Evolutionary conservation across 768 basidiomycete species (phyloP).

Genomic region (Trametes sanguinea): DNA sequence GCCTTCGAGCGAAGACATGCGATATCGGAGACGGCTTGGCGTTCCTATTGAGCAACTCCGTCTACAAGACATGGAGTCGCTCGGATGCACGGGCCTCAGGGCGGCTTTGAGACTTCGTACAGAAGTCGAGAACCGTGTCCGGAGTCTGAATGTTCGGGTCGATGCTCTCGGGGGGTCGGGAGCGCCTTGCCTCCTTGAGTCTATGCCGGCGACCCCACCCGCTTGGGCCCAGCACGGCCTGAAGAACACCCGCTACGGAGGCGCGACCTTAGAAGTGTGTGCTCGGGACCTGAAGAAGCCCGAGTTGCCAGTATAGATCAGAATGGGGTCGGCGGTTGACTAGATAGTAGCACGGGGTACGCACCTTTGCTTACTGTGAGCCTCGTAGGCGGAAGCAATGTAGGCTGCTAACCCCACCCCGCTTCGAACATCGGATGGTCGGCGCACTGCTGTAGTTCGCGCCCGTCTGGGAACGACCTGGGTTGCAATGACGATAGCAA

Average conservation of each 20-base stretch:
- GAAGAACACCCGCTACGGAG: not conserved
- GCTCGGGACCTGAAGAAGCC: slow-evolving; percentile 1
- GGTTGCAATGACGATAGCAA: not conserved
- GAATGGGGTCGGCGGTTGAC: not conserved
- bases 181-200: not conserved
- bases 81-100: slow-evolving; percentile 15
- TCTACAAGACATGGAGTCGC: slow-evolving; percentile 13
- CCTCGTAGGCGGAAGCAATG: too few relatives aligned
- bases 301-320: not conserved
- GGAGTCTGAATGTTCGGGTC: slow-evolving; percentile 6
- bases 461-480: not conserved
- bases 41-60: slow-evolving; percentile 2
- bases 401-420: too few relatives aligned
- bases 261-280: not conserved
- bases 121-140: slow-evolving; percentile 10
- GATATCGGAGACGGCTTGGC: slow-evolving; percentile 15
- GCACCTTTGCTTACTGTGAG: not conserved
- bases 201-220: not conserved
- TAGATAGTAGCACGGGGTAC: not conserved
- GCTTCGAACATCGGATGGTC: not conserved
- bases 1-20: not conserved
- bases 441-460: not conserved
- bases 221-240: not conserved
- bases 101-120: slow-evolving; percentile 1
- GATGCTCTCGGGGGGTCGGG: not conserved